Conservation (phyloP, 805 yeast species). For the Metschnikowia peoriensis region DNA sequence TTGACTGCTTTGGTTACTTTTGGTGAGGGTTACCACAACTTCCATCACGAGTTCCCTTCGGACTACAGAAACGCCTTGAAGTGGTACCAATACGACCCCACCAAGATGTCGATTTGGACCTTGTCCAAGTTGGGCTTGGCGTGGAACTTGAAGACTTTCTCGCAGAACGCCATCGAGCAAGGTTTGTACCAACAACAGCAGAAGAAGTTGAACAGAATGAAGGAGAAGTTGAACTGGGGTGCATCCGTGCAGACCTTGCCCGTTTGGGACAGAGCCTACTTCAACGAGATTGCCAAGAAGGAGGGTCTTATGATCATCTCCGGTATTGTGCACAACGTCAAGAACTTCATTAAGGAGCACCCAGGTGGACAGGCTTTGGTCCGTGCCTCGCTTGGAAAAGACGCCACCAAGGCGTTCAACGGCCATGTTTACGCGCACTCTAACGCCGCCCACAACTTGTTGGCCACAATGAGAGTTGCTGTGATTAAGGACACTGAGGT, state of each 20-base stretch:
- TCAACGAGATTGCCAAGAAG: conserved; percentile 48
- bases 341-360: conserved; percentile 66
- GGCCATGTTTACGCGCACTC: conserved; percentile 87
- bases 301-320: conserved; percentile 67
- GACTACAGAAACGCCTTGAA: conserved; percentile 85
- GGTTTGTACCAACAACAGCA: conserved; percentile 81
- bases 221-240: conserved; percentile 72
- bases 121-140: conserved; percentile 68
- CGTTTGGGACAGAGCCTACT: conserved; percentile 68
- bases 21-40: conserved; percentile 89
- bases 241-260: conserved; percentile 63
- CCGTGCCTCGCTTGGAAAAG: conserved; percentile 72
- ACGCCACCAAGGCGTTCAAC: conserved; percentile 79
- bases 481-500: conserved; percentile 69
- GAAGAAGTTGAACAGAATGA: conserved; percentile 67
- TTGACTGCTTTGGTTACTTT: conserved; percentile 79
- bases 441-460: conserved; percentile 79
- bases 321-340: conserved; percentile 78
- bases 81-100: conserved; percentile 88
- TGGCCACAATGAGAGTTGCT: conserved; percentile 82
- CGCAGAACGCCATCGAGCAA: conserved; percentile 79
- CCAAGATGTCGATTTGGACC: conserved; percentile 59
- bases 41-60: conserved; percentile 88
- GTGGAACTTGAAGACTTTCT: conserved; percentile 69
- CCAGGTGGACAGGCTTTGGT: conserved; percentile 82